A percentile compares a stretch with the other conserved stretches of the same genome.
Evolutionary conservation across 441 rosid species (phyloP).

Genomic region (Macaranga tanarius): DNA sequence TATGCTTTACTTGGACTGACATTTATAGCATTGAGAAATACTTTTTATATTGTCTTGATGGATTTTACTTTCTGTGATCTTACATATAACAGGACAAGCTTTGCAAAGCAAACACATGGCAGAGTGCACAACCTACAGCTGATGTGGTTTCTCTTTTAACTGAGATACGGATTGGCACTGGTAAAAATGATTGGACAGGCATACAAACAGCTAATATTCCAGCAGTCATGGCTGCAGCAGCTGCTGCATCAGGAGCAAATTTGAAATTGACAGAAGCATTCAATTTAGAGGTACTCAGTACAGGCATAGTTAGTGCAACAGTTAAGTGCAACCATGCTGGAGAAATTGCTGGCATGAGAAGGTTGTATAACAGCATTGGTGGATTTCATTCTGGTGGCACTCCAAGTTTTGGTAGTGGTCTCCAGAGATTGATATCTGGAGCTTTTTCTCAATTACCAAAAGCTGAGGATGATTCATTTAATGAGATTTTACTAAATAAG

Average conservation of each 20-base stretch:
- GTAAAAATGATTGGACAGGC: slow-evolving; percentile 95
- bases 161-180: slow-evolving; percentile 91
- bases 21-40: background rate
- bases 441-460: slow-evolving; percentile 76
- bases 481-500: slow-evolving; percentile 76
- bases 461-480: slow-evolving; percentile 81
- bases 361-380: slow-evolving; percentile 90
- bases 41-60: slow-evolving; percentile 19
- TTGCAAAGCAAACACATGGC: slow-evolving; percentile 98
- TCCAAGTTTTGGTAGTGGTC: slow-evolving; percentile 66
- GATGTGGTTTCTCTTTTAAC: slow-evolving; percentile 94
- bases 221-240: slow-evolving; percentile 98
- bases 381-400: slow-evolving; percentile 72
- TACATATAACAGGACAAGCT: slow-evolving; percentile 74
- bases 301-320: slow-evolving; percentile 96
- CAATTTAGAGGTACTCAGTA: slow-evolving; percentile 94
- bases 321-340: slow-evolving; percentile 95
- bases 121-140: slow-evolving; percentile 78
- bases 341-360: slow-evolving; percentile 99
- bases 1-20: background rate
- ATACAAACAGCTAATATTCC: slow-evolving; percentile 90
- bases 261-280: slow-evolving; percentile 77
- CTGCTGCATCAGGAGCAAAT: slow-evolving; percentile 97
- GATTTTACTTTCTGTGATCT: slow-evolving; percentile 10
- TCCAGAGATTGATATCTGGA: slow-evolving; percentile 89